These are phyloP conservation scores for Dalbergia cochinchinensis DNA, from an alignment of 306 rosid species.

Conservation along the genomic window DNA sequence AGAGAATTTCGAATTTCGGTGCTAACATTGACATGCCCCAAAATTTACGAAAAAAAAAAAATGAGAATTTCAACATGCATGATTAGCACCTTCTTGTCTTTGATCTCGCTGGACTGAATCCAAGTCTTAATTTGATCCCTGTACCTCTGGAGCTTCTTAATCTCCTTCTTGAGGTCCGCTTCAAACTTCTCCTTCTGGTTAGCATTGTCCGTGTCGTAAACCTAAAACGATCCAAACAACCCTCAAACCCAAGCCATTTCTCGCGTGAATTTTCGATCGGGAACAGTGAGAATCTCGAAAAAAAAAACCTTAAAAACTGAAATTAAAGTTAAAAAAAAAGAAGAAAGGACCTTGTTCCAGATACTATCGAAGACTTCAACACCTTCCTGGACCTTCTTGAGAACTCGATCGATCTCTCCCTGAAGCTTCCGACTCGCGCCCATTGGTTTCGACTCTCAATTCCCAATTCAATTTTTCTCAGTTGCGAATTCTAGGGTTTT, in stretches of 20 bases:
- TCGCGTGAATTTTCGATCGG: background rate
- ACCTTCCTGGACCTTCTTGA: slow-evolving; percentile 98
- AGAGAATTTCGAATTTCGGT: background rate
- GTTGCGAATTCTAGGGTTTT: slow-evolving; percentile 40
- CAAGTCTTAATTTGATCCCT: slow-evolving; percentile 96
- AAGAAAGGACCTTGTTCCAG: slow-evolving; percentile 84
- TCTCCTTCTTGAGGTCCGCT: slow-evolving; percentile 98
- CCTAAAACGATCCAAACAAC: slow-evolving; percentile 52
- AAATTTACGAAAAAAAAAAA: background rate
- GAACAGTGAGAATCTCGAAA: slow-evolving; percentile 10
- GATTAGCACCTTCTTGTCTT: slow-evolving; percentile 83
- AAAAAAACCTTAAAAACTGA: background rate
- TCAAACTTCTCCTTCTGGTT: slow-evolving; percentile 99
- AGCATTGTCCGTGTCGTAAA: slow-evolving; percentile 95
- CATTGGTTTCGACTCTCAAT: slow-evolving; percentile 53
- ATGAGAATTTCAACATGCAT: background rate
- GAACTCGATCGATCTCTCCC: slow-evolving; percentile 99
- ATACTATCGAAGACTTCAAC: slow-evolving; percentile 95
- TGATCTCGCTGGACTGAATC: slow-evolving; percentile 98
- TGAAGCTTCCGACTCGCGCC: slow-evolving; percentile 99
- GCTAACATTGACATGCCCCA: background rate
- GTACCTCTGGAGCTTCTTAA: slow-evolving; percentile 95
- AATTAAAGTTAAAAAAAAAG: background rate
- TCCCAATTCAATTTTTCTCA: background rate
- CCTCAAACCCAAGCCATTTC: slow-evolving; percentile 14